Evolutionary conservation across 441 rosid species (phyloP), one percentile per base, ranked within the genome.

Genomic region (Heliophila coronopifolia): DNA sequence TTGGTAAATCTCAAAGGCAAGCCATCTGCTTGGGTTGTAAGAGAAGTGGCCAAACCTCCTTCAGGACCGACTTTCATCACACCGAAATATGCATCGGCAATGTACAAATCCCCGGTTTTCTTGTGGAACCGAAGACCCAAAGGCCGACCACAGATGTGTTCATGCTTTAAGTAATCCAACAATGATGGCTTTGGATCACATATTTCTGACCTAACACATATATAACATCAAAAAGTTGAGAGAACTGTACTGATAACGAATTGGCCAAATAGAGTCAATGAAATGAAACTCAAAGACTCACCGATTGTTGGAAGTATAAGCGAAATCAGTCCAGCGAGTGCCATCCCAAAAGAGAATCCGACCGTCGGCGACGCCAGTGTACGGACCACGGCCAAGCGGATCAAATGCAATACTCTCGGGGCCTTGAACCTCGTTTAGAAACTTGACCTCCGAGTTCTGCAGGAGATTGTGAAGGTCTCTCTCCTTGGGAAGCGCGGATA

Each of bases 391-490:
- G 2, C 96, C 93, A 35, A 60, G 84, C 12, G 90, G 83, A 49
- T 91, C 96, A 52, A 91, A 91, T 5, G 83, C 83, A 15, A 91
- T 26, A 59, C 98, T 91, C 74, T 91, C 98, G 1, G 96, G 98
- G 1, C 95, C 98, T 43, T 87, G 98, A 57, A 86, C 53, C 25
- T 91, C 75, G 65, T 80, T 69, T 35, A 65, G 26, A 68, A 91
- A 86, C 74, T 41, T 84, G 55, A 86, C 73, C 45, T 80, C 86
- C 0, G 98, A 86, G 1, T 50, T 75, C 60, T 87, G 94, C 0
- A 91, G 77, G 33, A 75, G 78, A 51, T 84, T 79, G 4, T 50
- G 25, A 5, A 16, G 47, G 48, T 86, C 98, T 18, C 61, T 75
- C 12, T 73, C 92, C 3, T 61, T 31, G 0, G 96, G 93, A 23